Percentiles rank a stretch among this genome's conserved stretches.
These are phyloP conservation scores for Iris macrosiphon DNA, from an alignment of 106 monocot genomes.

Conservation along the genomic window DNA sequence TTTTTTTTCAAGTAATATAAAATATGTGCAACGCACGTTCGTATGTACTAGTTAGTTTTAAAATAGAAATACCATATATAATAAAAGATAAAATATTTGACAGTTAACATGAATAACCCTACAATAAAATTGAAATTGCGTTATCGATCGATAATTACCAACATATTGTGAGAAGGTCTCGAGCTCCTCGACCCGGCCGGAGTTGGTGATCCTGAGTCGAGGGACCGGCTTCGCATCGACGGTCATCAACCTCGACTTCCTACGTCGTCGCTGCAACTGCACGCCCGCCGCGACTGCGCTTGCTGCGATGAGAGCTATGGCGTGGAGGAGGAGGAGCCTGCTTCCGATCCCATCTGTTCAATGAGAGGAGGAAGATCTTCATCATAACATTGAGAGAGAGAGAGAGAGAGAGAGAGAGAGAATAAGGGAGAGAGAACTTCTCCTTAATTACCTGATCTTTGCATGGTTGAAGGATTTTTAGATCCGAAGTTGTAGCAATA, in stretches of 20 bases:
- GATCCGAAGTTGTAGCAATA: no score
- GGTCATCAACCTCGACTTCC: background rate
- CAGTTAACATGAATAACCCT: no score
- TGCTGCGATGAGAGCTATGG: constrained; percentile 3
- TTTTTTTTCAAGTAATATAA: no score
- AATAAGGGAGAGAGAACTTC: no score
- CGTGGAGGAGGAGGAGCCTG: constrained; percentile 18
- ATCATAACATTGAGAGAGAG: no score
- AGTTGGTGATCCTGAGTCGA: constrained; percentile 20
- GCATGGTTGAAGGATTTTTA: no score
- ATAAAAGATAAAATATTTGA: background rate
- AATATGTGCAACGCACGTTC: no score
- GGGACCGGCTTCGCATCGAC: constrained; percentile 16
- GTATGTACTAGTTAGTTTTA: no score
- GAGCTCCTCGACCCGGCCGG: constrained; percentile 42
- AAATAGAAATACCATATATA: no score
- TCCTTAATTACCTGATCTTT: no score
- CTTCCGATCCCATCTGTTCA: constrained; percentile 26
- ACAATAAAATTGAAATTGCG: background rate
- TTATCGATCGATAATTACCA: constrained; percentile 17
- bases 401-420: no score
- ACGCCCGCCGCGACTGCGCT: constrained; percentile 15
- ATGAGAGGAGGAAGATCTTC: no score
- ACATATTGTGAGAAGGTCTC: constrained; percentile 71
- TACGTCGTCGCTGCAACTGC: background rate